Evolutionary conservation across 2,329 filamentous ascomycete genomes (phyloP).

Genomic region (Stachybotrys echinatus): DNA sequence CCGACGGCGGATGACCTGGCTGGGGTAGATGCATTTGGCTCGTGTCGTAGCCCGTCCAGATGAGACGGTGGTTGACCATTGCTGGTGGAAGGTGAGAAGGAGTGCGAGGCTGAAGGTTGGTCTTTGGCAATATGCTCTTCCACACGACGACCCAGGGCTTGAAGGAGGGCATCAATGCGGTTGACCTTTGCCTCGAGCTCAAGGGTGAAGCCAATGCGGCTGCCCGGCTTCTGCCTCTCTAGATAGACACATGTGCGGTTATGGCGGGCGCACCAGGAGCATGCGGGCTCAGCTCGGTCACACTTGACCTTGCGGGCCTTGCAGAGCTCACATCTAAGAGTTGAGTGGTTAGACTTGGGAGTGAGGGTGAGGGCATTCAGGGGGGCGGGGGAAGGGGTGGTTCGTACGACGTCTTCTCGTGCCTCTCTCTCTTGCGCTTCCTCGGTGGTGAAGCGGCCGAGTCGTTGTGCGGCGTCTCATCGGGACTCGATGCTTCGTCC

Average conservation of each 20-base stretch:
- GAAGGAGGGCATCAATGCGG: conserved; percentile 42
- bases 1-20: conserved; percentile 1
- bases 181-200: conserved; percentile 53
- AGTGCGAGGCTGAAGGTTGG: conserved; percentile 15
- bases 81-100: conserved; percentile 26
- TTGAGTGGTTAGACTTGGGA: conserved; percentile 1
- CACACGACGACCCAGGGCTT: conserved; percentile 34
- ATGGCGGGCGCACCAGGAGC: conserved; percentile 67
- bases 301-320: conserved; percentile 41
- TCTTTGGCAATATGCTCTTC: conserved; percentile 35
- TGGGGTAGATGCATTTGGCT: conserved; percentile 1
- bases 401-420: conserved; percentile 37
- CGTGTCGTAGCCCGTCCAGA: conserved; percentile 14
- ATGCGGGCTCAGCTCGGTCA: conserved; percentile 53
- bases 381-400: background rate
- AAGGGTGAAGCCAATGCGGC: conserved; percentile 55
- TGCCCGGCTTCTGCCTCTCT: conserved; percentile 65
- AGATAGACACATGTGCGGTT: conserved; percentile 63
- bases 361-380: background rate
- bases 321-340: conserved; percentile 35
- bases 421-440: conserved; percentile 34
- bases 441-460: conserved; percentile 17
- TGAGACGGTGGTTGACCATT: conserved; percentile 27
- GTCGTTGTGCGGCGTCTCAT: conserved; percentile 19
- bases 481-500: conserved; percentile 31